Base-by-base conservation (phyloP, 1,139 yeast species). In the Nakaseomyces uthaithaninus region DNA sequence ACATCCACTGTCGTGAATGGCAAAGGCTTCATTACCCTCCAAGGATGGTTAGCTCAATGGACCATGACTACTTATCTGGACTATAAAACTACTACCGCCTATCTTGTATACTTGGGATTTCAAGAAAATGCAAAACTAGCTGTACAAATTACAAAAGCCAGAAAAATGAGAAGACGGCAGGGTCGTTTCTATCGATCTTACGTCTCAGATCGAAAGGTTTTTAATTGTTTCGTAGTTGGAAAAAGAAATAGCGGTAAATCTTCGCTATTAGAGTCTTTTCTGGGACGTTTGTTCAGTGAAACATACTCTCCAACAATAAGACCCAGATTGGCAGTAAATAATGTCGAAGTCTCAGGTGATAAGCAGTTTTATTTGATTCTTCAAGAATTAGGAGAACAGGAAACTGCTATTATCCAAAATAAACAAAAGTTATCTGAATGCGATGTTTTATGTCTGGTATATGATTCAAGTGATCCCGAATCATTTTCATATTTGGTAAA, bases 21-120 rank as follows among this genome's bases (percentile, higher is more conserved):
- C 48, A 79, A 77, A 46, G 96, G 95, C 0, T 75, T 79, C 56
- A 91, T 91, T 2, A 85, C 97, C 0, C 63, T 91, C 24, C 97
- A 91, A 64, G 98, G 98, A 2, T 91, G 98, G 98, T 64, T 91
- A 34, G 97, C 98, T 0, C 97, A 91, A 54, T 91, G 98, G 98
- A 81, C 91, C 51, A 80, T 91, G 80, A 86, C 96, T 0, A 89
- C 97, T 0, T 86, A 79, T 53, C 65, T 91, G 28, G 94, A 87
- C 53, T 79, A 83, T 57, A 77, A 73, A 53, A 80, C 87, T 1
- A 87, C 97, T 0, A 70, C 91, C 43, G 94, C 87, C 41, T 91
- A 89, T 55, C 64, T 91, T 45, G 95, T 94, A 0, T 84, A 85
- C 62, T 69, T 91, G 41, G 98, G 98, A 0, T 89, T 82, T 55